Evolutionary conservation across 2,329 filamentous ascomycete genomes (phyloP).

Genomic region (Hypomyces rosellus): DNA sequence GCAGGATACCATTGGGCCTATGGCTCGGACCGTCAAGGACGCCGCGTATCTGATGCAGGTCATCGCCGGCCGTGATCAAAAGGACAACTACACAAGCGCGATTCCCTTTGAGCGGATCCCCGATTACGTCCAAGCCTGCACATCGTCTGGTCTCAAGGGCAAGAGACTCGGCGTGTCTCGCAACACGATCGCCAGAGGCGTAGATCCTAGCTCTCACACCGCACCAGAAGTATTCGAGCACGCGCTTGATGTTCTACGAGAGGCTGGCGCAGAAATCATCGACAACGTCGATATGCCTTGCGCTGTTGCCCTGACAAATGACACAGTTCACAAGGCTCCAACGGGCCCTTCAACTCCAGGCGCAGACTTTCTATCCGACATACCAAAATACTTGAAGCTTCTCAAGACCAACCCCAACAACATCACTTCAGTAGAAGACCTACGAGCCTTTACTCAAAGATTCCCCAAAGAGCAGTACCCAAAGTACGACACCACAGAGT

Average conservation of each 20-base stretch:
- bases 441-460: no score
- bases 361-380: no score
- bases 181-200: constrained; percentile 40
- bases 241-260: constrained; percentile 44
- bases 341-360: no score
- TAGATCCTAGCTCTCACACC: not conserved
- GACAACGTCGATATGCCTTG: constrained; percentile 44
- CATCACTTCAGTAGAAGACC: no score
- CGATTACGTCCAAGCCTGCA: constrained; percentile 55
- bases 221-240: constrained; percentile 40
- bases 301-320: no score
- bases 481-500: no score
- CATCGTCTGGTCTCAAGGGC: constrained; percentile 44
- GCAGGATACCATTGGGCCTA: constrained; percentile 61
- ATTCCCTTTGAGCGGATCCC: constrained; percentile 47
- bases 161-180: constrained; percentile 59
- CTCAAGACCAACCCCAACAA: no score
- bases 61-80: constrained; percentile 54
- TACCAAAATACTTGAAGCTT: no score
- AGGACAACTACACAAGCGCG: constrained; percentile 58
- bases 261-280: constrained; percentile 52
- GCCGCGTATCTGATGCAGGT: constrained; percentile 56
- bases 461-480: no score
- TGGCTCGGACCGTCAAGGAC: constrained; percentile 60
- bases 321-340: no score